Conservation (phyloP, 345 rosid species). For the Pseudoturritis turrita region DNA sequence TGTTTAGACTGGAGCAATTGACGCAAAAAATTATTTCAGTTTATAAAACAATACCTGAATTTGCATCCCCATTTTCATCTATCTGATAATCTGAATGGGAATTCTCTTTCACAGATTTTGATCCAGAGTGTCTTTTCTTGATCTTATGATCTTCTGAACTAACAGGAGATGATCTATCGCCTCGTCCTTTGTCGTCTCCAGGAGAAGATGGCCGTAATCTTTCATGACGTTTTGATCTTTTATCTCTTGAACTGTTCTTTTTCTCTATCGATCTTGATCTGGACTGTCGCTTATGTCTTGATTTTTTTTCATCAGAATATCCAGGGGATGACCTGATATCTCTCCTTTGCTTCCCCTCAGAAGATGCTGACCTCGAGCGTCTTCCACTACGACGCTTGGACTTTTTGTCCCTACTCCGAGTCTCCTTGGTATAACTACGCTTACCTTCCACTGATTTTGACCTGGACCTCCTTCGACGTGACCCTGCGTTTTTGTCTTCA, state of each 20-base stretch:
- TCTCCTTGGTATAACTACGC: slow-evolving; percentile 38
- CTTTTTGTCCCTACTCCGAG: slow-evolving; percentile 44
- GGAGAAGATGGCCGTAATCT: slow-evolving; percentile 45
- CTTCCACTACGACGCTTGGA: slow-evolving; percentile 54
- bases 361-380: slow-evolving; percentile 62
- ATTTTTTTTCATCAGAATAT: slow-evolving; percentile 44
- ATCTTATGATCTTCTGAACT: slow-evolving; percentile 38
- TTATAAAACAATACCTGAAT: slow-evolving; percentile 3
- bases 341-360: slow-evolving; percentile 45
- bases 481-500: slow-evolving; percentile 39
- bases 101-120: slow-evolving; percentile 41
- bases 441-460: slow-evolving; percentile 64
- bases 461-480: slow-evolving; percentile 60
- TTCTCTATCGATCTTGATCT: slow-evolving; percentile 56
- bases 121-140: slow-evolving; percentile 36
- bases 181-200: slow-evolving; percentile 37
- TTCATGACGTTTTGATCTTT: slow-evolving; percentile 41
- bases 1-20: not conserved
- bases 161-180: slow-evolving; percentile 41
- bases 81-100: slow-evolving; percentile 25
- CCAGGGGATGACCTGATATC: slow-evolving; percentile 50
- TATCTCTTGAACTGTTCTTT: slow-evolving; percentile 40
- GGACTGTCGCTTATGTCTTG: slow-evolving; percentile 46
- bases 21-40: not conserved
- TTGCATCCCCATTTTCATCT: slow-evolving; percentile 22